phyloP scores from a whole-genome alignment of 345 rosid species.

The Rhizophora mangle region DNA sequence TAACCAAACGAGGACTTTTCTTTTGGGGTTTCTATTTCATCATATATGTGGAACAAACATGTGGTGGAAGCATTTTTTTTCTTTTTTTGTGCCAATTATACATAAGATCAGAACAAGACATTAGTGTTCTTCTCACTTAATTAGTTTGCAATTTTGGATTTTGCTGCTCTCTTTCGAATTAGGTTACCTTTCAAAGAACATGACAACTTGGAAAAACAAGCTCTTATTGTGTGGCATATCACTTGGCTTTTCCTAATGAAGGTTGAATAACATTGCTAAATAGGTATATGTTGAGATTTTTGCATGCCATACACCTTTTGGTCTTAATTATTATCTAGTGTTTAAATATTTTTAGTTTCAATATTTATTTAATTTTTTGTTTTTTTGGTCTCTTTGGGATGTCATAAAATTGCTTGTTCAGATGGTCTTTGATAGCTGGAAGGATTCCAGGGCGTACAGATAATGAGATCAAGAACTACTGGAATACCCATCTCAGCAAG shows the following conservation, averaged over 20 bases:
- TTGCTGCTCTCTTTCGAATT: too few species aligned
- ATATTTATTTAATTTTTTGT: neutral
- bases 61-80: neutral
- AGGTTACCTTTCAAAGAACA: too few species aligned
- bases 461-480: conserved; percentile 30
- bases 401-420: conserved; percentile 1
- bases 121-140: conserved; percentile 5
- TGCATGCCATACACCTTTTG: neutral
- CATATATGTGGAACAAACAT: too few species aligned
- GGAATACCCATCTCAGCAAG: conserved; percentile 30
- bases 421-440: conserved; percentile 30
- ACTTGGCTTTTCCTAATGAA: neutral
- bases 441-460: conserved; percentile 31
- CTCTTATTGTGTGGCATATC: too few species aligned
- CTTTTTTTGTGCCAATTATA: neutral
- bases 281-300: neutral
- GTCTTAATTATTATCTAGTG: too few species aligned
- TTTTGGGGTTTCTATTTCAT: neutral
- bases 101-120: neutral
- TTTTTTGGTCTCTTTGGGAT: neutral
- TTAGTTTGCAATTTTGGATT: neutral
- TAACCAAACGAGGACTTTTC: neutral
- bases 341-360: too few species aligned
- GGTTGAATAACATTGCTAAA: too few species aligned
- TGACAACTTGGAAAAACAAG: too few species aligned